phyloP scores from a whole-genome alignment of 2,329 filamentous ascomycete genomes.

The Epichloe sibirici region DNA sequence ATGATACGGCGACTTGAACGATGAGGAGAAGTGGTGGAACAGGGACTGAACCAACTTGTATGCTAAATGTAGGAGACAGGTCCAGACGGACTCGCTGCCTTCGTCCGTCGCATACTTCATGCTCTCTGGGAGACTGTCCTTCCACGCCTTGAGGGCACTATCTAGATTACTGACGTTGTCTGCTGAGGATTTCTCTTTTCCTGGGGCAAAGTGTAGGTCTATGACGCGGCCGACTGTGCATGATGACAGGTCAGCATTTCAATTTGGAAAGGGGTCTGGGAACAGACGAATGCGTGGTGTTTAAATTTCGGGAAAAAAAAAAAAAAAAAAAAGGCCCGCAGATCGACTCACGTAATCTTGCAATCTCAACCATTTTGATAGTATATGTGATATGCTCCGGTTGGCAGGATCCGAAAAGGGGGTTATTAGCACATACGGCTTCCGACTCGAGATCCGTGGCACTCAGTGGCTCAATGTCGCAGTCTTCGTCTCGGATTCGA shows the following conservation, averaged over 20 bases:
- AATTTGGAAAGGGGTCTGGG: no score
- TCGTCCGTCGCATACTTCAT: constrained; percentile 20
- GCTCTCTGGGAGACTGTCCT: constrained; percentile 18
- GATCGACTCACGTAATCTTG: constrained; percentile 17
- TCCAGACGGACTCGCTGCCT: constrained; percentile 22
- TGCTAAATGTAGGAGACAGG: constrained; percentile 24
- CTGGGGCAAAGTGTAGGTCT: constrained; percentile 24
- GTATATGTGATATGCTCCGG: constrained; percentile 23
- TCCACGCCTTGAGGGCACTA: constrained; percentile 21
- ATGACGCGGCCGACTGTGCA: constrained; percentile 21
- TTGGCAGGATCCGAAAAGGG: constrained; percentile 19
- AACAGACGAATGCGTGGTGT: neutral
- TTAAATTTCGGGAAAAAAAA: neutral
- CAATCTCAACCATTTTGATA: constrained; percentile 27
- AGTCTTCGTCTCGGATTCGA: constrained; percentile 26
- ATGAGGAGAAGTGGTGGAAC: neutral
- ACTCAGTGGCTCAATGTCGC: constrained; percentile 24
- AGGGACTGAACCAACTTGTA: constrained; percentile 18
- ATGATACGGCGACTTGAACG: neutral
- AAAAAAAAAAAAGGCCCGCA: neutral
- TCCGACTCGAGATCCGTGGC: constrained; percentile 20
- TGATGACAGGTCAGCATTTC: neutral
- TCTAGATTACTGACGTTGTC: constrained; percentile 19
- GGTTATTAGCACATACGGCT: constrained; percentile 10
- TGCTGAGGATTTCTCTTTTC: constrained; percentile 16